phyloP scores from a whole-genome alignment of 805 yeast genomes.

The Ogataea populi-albae region DNA sequence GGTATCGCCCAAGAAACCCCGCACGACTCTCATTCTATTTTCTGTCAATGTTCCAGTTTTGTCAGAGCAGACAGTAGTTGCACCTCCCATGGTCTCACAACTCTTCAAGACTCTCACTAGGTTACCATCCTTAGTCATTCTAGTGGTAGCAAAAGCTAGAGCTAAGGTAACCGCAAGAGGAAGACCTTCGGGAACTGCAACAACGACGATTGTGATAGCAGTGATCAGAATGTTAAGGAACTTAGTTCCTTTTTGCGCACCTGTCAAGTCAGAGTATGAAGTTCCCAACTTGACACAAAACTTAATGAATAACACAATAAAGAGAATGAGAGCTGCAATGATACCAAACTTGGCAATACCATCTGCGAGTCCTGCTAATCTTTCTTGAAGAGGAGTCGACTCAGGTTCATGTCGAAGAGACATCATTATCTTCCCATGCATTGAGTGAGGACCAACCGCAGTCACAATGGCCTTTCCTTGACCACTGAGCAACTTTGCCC shows the following conservation, averaged over 20 bases:
- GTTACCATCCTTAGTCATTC: constrained; percentile 96
- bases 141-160: constrained; percentile 94
- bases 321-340: constrained; percentile 77
- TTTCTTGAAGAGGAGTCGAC: constrained; percentile 82
- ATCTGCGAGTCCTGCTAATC: constrained; percentile 80
- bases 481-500: constrained; percentile 84
- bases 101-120: constrained; percentile 89
- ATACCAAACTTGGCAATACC: constrained; percentile 95
- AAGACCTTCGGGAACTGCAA: constrained; percentile 99
- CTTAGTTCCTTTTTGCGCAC: constrained; percentile 78
- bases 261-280: constrained; percentile 39
- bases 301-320: constrained; percentile 73
- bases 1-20: constrained; percentile 62
- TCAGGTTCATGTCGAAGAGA: constrained; percentile 74
- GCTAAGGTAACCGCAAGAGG: constrained; percentile 97
- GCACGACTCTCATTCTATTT: constrained; percentile 87
- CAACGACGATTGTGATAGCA: constrained; percentile 89
- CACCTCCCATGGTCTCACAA: constrained; percentile 99
- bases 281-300: constrained; percentile 62
- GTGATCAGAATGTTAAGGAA: constrained; percentile 86
- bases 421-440: constrained; percentile 89
- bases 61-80: constrained; percentile 95
- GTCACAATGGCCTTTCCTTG: constrained; percentile 83
- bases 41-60: constrained; percentile 97
- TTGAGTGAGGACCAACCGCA: constrained; percentile 85